Base-by-base conservation (phyloP, 179 eudicot genomes). In the Nepenthes alata region DNA sequence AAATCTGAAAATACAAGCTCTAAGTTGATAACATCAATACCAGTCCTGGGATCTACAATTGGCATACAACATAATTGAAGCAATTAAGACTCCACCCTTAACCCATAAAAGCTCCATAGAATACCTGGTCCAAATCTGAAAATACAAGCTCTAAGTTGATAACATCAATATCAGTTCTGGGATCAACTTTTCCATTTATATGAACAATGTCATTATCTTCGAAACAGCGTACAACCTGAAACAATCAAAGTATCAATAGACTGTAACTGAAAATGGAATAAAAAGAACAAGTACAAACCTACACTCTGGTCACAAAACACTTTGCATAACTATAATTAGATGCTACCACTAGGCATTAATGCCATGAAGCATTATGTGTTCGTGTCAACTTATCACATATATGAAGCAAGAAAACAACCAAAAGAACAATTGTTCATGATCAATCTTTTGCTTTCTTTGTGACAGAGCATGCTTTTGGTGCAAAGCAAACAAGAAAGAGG, bases 161-260 rank as follows among this genome's bases (percentile, higher is more conserved):
- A 58, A 93, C 94, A 52, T 93, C 98, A 55, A 93, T 87, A 72
- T 93, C 98, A 54, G 94, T 74, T 71, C 81, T 85, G 10, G 98
- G 98, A 74, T 93, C 97, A 75, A 93, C 84, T 75, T 75, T 87
- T 53, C 97, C 98, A 74, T 72, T 89, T 41, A 93, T 94, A 71
- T 93, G 98, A 73, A 93, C 77, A 63, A 93, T 81, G 77, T 93
- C 98, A 74, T 93, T 85, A 74, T 93, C 98, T 75, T 93, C 98
- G 74, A 93, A 93, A 85, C 98, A 93, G 3, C 98, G 95, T 39
- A 93, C 98, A 72, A 93, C 98, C 98, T 93, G 78, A 64, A 25
- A 44, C 34, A 2, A 63, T 35, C 5, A 35, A 52, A 37, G 58
- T 10, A 50, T 37, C 14, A 63, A 44, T 2, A 53, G 35, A 6